Base-by-base conservation (phyloP, 257 asterid genomes). In the Coffea eugenioides region DNA sequence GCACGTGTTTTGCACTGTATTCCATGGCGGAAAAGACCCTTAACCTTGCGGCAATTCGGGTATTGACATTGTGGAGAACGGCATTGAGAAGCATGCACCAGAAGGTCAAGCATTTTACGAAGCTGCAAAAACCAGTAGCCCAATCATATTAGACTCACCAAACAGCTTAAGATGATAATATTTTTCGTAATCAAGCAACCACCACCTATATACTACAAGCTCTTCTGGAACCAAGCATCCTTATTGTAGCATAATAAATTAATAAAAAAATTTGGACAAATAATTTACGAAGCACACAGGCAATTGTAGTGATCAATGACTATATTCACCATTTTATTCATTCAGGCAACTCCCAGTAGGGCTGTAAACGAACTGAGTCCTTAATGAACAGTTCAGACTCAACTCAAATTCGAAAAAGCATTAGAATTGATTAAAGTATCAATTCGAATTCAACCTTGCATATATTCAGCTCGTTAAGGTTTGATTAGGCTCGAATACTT, bases 11-110 rank as follows among this genome's bases (percentile, higher is more conserved):
- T 91, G 92, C 99, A 96, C 66, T 77, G 78, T 77, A 87, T 91
- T n/a, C 97, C 99, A 83, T 96, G 99, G 68, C 97, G 97, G 91
- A 96, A 96, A 83, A 96, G 99, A 62, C 97, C 97, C 91, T 96
- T 96, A 77, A 96, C 98, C 88, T 94, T 92, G 82, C 97, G 95
- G 80, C 99, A 96, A 80, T 92, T 91, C 34, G 95, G 97, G 85
- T 96, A 92, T 74, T 84, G 92, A 83, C 99, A 96, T 71, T 77
- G 89, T 27, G 86, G 79, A 73, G 94, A 90, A 66, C 95, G 97
- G 73, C 99, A 96, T 84, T 89, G 96, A 80, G 98, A 91, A 76
- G 99, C 99, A 79, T 96, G 99, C 79, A 94, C 97, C 86, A 96
- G 88, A 74, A 96, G 97, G 69, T 94, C 97, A 75, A 96, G 99